These are phyloP conservation scores for Lithohypha guttulata DNA, from an alignment of 2,329 filamentous ascomycete genomes.

Conservation along the genomic window DNA sequence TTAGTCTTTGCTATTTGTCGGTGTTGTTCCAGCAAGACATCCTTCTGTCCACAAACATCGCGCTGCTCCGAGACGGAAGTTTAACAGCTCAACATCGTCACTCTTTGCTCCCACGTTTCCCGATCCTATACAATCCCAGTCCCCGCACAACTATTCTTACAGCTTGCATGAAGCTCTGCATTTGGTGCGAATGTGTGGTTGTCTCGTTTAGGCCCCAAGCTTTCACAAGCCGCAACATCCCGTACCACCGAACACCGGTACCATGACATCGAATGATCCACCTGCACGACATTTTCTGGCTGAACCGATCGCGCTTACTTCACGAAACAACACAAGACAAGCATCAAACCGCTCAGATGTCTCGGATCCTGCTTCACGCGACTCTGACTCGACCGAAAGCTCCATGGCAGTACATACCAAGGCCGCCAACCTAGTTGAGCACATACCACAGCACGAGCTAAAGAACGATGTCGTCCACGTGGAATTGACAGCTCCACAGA, in stretches of 20 bases:
- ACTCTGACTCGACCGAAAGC: conserved; percentile 5
- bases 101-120: no score
- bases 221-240: not conserved
- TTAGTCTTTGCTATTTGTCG: no score
- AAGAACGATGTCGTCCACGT: conserved; percentile 23
- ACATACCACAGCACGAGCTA: conserved; percentile 31
- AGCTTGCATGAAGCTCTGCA: not conserved
- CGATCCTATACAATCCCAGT: no score
- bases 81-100: no score
- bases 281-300: conserved; percentile 27
- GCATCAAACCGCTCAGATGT: conserved; percentile 6
- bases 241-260: not conserved
- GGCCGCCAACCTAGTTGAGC: conserved; percentile 35
- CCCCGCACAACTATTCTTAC: no score
- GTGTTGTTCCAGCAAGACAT: no score
- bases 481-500: conserved; percentile 7
- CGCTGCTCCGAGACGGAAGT: no score
- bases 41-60: no score
- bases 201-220: not conserved
- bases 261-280: conserved; percentile 6
- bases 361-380: conserved; percentile 3
- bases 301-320: conserved; percentile 36
- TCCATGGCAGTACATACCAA: conserved; percentile 6
- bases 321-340: conserved; percentile 25
- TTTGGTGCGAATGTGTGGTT: not conserved